Base-by-base conservation (phyloP, 208 protist species). In the Leishmania amazonensis region DNA sequence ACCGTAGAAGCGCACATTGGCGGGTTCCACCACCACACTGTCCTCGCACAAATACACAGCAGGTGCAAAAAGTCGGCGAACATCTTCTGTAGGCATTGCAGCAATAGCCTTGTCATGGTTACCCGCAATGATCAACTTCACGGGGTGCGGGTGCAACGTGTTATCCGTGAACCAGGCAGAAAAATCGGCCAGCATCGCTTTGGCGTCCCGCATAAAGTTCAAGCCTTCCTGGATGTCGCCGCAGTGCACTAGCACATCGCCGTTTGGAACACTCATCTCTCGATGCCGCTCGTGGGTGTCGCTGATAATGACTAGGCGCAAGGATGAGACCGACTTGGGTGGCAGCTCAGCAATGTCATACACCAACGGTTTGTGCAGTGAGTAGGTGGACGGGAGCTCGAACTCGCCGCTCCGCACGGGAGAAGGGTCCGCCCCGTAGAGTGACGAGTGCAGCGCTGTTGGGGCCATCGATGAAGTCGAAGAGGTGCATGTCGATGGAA, bases 51-150 rank as follows among this genome's bases (percentile, higher is more conserved):
- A 79, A 54, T 95, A 95, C 21, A 93, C 53, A n/a, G 89, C 89
- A 1, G 91, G 91, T 6, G 70, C 76, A 9, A 90, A 88, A 73
- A 93, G 86, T 13, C 28, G 13, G 1, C 85, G 78, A 19, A 92
- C 84, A 21, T 35, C 82, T 17, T 85, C 84, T 40, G 58, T 54
- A 9, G 62, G 73, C 83, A 89, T 81, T 24, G 78, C 62, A 35
- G 79, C 76, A 9, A 95, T 74, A 2, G 73, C 64, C 15, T 73
- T 86, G 76, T 97, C 96, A 82, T 97, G 94, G 79, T 98, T 98
- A 28, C 96, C 96, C 0, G 82, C 94, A 51, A 98, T 96, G 60
- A 96, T 64, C 28, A 98, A 76, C 82, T 98, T 98, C 47, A 95
- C 89, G 2, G 84, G 70, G 78, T 97, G 93, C 17, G 96, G 94